Evolutionary conservation across 1,284 basidiomycete species (phyloP).

Genomic region (Pulveroboletus sp.): DNA sequence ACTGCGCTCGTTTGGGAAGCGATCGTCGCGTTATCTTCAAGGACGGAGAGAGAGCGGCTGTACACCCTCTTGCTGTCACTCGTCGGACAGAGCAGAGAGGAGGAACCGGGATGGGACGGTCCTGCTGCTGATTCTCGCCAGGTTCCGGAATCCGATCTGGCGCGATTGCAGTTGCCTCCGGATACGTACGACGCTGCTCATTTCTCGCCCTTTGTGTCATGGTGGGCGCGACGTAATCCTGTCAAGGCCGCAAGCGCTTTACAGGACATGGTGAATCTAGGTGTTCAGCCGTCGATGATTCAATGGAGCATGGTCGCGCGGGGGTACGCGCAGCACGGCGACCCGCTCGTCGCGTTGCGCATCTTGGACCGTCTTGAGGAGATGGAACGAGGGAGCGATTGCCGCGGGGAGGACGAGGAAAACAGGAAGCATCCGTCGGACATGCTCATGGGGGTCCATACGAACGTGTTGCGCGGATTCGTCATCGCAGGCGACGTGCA

Average conservation of each 20-base stretch:
- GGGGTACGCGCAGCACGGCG: constrained; percentile 20
- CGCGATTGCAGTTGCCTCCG: constrained; percentile 17
- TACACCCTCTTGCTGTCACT: constrained; percentile 34
- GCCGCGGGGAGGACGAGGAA: not conserved
- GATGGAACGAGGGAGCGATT: not conserved
- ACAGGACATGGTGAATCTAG: constrained; percentile 38
- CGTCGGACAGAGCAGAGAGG: constrained; percentile 13
- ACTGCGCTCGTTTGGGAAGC: constrained; percentile 43
- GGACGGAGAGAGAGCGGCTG: constrained; percentile 21
- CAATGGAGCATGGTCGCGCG: constrained; percentile 32
- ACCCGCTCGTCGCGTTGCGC: constrained; percentile 22
- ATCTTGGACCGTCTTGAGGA: constrained; percentile 28
- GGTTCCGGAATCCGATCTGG: not conserved
- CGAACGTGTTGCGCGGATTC: constrained; percentile 36
- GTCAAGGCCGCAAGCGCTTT: constrained; percentile 29
- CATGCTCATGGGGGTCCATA: constrained; percentile 28
- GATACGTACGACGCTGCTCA: constrained; percentile 29
- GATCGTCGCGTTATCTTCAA: constrained; percentile 20
- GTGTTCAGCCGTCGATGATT: constrained; percentile 28
- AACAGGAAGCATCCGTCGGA: constrained; percentile 3
- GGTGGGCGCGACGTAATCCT: constrained; percentile 21
- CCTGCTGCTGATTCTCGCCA: too few relatives aligned
- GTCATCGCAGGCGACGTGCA: constrained; percentile 21
- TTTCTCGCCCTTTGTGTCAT: constrained; percentile 33
- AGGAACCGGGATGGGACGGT: not conserved